Percentiles rank a stretch among this genome's conserved stretches.
Evolutionary conservation across 208 protist species (phyloP).

Genomic region (Herpetomonas tarakana): DNA sequence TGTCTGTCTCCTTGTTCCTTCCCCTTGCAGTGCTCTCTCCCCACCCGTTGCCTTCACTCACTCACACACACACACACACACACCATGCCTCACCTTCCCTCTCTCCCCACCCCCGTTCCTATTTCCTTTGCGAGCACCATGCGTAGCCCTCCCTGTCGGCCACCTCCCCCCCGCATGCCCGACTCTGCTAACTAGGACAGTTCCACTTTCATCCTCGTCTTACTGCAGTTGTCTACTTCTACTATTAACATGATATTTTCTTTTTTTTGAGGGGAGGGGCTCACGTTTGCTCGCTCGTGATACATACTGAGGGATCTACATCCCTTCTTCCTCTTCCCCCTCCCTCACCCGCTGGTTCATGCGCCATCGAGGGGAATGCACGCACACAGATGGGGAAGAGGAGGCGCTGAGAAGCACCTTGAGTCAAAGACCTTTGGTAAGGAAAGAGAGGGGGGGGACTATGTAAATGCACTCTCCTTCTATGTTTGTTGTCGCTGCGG

Average conservation of each 20-base stretch:
- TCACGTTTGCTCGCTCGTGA: too few relatives aligned
- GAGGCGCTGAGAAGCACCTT: neutral
- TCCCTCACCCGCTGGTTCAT: too few relatives aligned
- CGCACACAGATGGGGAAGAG: too few relatives aligned
- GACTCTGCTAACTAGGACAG: too few relatives aligned
- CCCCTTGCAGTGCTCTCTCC: neutral
- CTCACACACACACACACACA: neutral
- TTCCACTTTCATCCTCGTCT: neutral
- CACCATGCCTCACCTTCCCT: constrained; percentile 5
- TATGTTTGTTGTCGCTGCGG: too few relatives aligned
- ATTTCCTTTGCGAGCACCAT: constrained; percentile 2
- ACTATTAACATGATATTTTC: neutral
- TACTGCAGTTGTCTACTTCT: neutral
- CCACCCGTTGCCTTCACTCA: constrained; percentile 6
- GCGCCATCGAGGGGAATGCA: too few relatives aligned
- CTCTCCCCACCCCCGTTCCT: neutral
- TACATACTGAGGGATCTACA: too few relatives aligned
- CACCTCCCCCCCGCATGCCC: too few relatives aligned
- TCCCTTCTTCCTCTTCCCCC: too few relatives aligned
- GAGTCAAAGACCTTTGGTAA: neutral
- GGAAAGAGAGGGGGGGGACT: neutral
- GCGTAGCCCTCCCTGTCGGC: too few relatives aligned
- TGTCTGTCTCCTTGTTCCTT: neutral
- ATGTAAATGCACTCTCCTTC: neutral
- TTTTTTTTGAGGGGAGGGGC: neutral